These are phyloP conservation scores for Rhizopogon rudus DNA, from an alignment of 768 basidiomycete genomes.

Conservation along the genomic window DNA sequence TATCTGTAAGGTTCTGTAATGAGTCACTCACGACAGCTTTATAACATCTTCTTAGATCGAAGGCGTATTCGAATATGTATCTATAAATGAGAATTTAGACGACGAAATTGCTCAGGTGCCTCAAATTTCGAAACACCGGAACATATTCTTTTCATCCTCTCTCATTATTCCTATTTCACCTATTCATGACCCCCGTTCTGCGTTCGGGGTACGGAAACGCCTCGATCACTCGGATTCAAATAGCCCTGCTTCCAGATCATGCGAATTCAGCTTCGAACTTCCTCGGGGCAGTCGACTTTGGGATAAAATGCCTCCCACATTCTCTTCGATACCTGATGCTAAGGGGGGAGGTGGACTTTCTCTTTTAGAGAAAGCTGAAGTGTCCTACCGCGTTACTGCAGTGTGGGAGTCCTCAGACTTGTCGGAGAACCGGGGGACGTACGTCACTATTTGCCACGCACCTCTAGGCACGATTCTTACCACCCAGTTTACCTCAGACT, in stretches of 20 bases:
- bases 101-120: conserved; percentile 16
- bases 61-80: conserved; percentile 49
- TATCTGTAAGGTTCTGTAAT: conserved; percentile 38
- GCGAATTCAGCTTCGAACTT: conserved; percentile 51
- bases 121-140: conserved; percentile 26
- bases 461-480: conserved; percentile 3
- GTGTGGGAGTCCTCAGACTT: conserved; percentile 53
- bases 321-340: conserved; percentile 32
- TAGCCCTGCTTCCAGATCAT: conserved; percentile 26
- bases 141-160: conserved; percentile 48
- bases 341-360: conserved; percentile 20
- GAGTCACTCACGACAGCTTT: background rate
- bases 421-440: conserved; percentile 43
- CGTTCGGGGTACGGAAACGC: conserved; percentile 40
- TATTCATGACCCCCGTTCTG: conserved; percentile 15
- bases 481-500: conserved; percentile 34
- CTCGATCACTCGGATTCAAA: conserved; percentile 39
- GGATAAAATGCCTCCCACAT: conserved; percentile 61
- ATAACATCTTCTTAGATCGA: conserved; percentile 43
- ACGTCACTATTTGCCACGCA: conserved; percentile 20
- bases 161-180: conserved; percentile 36
- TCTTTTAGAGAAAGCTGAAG: conserved; percentile 32
- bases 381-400: conserved; percentile 52
- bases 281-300: conserved; percentile 43
- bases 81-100: conserved; percentile 15